phyloP scores from a whole-genome alignment of 148 eudicot genomes.

The Gaultheria prostrata region DNA sequence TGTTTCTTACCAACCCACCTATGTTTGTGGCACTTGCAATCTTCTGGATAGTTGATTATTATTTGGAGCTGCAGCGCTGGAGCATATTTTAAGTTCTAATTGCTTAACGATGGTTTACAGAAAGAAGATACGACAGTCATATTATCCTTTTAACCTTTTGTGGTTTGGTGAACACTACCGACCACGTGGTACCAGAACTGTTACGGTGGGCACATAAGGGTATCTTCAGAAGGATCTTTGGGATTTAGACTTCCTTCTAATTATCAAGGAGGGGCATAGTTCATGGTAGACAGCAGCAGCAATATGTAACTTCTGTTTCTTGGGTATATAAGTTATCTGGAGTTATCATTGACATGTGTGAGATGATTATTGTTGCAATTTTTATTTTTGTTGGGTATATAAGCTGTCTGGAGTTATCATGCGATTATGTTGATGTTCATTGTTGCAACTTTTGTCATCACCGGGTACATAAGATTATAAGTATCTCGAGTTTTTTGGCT shows the following conservation, averaged over 20 bases:
- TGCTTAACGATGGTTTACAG: slow-evolving; percentile 11
- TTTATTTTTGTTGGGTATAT: background rate
- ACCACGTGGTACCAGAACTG: background rate
- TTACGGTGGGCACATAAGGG: background rate
- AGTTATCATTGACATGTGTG: background rate
- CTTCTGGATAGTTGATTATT: slow-evolving; percentile 39
- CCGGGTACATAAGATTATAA: background rate
- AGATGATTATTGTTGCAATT: background rate
- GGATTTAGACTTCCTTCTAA: background rate
- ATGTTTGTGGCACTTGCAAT: slow-evolving; percentile 24
- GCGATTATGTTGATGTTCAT: background rate
- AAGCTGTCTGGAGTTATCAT: background rate
- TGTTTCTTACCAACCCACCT: background rate
- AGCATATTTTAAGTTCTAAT: slow-evolving; percentile 19
- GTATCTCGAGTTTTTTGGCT: background rate
- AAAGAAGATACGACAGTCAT: background rate
- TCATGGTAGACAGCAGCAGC: background rate
- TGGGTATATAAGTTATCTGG: background rate
- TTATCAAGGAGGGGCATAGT: background rate
- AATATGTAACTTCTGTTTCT: background rate
- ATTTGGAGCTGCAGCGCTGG: slow-evolving; percentile 21
- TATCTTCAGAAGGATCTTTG: background rate
- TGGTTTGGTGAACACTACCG: background rate
- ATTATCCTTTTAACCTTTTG: background rate
- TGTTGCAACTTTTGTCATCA: background rate